Evolutionary conservation across 2,329 filamentous ascomycete genomes (phyloP), one percentile per base, ranked within the genome.

Genomic region (Huntiella bhutanensis): DNA sequence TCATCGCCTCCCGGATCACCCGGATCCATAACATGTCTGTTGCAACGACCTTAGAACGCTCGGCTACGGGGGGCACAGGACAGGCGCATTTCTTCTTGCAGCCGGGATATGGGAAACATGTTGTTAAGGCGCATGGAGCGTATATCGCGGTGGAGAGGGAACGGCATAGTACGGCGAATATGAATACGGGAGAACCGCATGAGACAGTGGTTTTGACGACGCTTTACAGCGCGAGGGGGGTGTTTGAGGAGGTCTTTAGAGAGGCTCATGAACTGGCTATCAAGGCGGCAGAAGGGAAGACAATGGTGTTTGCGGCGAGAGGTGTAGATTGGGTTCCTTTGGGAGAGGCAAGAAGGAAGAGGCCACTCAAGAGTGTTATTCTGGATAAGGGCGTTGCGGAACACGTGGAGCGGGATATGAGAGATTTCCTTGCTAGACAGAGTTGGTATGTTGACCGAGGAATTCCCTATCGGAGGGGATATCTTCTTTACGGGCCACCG

Each of bases 391-490:
- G 87, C 0, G 73, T 96, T 45, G 84, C 87, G 57, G 84, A 93
- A 58, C 67, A 70, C 40, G 79, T 95, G 34, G 73, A 92, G 3
- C 70, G 68, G 32, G 88, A 95, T 56, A 80, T 94, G 6, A 72
- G 75, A 55, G 84, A 91, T 54, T 95, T 95, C 55, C 66, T 94
- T 45, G 65, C 67, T 1, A 79, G 82, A 34, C 75, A 82, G 49
- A 75, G 80, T 52, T 95, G 88, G 87, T 95, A 95, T 57, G 75
- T 86, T 43, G 85, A 94, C 55, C 78, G 88, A n/a, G 88, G 87
- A 2, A 93, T 95, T 52, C 88, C 88, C 0, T 95, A 95, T 56
- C 75, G 87, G 13, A 70, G 87, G 48, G 88, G 87, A 1, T 95
- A 95, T 57, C 69, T 95, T 5, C 70, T 95, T 0, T 85, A 91